phyloP scores from a whole-genome alignment of 192 early-diverging fungal species.

The Entomortierella lignicola region DNA sequence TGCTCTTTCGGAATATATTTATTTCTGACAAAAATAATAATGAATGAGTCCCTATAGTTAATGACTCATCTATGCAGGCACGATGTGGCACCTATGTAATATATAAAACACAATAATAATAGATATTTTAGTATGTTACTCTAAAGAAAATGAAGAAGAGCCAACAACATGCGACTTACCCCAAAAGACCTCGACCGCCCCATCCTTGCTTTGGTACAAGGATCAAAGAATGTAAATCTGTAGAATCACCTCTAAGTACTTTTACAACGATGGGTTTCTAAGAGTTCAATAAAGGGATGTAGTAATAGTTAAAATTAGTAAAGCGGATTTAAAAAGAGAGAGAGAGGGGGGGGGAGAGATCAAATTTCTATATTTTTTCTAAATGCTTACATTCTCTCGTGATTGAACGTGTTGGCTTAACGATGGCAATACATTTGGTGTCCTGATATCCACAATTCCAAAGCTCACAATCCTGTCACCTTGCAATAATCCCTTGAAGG shows the following conservation, averaged over 20 bases:
- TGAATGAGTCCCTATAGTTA: too few species aligned
- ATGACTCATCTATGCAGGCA: constrained; percentile 31
- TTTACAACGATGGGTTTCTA: constrained; percentile 56
- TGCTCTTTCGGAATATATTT: background rate
- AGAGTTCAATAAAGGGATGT: too few species aligned
- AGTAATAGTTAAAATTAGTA: too few species aligned
- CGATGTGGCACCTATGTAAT: constrained; percentile 38
- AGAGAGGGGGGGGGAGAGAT: too few species aligned
- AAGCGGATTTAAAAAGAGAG: too few species aligned
- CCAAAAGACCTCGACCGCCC: constrained; percentile 64
- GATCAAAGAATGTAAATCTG: constrained; percentile 27
- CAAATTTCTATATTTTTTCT: too few species aligned
- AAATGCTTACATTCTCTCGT: constrained; percentile 47
- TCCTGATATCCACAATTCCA: constrained; percentile 50
- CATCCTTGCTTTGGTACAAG: constrained; percentile 61
- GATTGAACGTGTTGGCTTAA: constrained; percentile 52
- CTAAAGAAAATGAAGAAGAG: too few species aligned
- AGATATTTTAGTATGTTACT: background rate
- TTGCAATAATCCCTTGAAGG: constrained; percentile 56
- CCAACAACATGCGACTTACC: constrained; percentile 34
- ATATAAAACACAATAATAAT: background rate
- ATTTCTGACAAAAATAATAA: background rate
- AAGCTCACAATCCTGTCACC: constrained; percentile 60
- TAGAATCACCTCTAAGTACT: constrained; percentile 43
- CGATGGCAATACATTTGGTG: constrained; percentile 51